Conservation (phyloP, 2,329 filamentous ascomycete genomes). For the Pseudocercospora macadamiae region DNA sequence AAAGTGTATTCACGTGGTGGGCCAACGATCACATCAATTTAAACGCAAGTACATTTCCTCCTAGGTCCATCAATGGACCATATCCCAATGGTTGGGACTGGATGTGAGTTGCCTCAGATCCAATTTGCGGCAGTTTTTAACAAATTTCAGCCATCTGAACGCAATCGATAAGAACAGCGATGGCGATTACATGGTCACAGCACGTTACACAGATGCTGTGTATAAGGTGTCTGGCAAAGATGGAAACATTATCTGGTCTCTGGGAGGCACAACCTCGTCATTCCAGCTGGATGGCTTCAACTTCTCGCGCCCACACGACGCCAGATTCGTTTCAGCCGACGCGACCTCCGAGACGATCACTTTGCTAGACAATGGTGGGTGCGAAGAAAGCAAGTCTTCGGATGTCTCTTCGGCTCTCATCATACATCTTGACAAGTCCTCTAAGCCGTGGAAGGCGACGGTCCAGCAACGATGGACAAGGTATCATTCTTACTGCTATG, state of each 20-base stretch:
- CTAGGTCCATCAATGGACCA: neutral
- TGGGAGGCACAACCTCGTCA: constrained; percentile 30
- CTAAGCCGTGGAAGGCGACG: neutral
- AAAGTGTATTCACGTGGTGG: constrained; percentile 42
- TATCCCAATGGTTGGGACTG: constrained; percentile 21
- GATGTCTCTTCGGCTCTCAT: constrained; percentile 13
- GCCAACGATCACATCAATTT: constrained; percentile 38
- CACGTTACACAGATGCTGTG: constrained; percentile 43
- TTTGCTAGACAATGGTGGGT: constrained; percentile 18
- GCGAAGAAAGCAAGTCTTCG: constrained; percentile 8
- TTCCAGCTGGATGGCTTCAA: constrained; percentile 16
- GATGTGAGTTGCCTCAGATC: constrained; percentile 8
- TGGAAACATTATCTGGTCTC: constrained; percentile 42
- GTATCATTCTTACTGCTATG: too few species aligned
- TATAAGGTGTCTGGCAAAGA: constrained; percentile 42
- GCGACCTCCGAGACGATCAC: constrained; percentile 14
- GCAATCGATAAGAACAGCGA: constrained; percentile 42
- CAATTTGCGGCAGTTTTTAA: too few species aligned
- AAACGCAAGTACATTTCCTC: constrained; percentile 32
- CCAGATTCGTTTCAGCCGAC: constrained; percentile 9
- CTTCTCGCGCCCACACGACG: constrained; percentile 23
- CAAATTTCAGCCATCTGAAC: constrained; percentile 41
- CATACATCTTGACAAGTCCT: constrained; percentile 6
- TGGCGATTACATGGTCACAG: constrained; percentile 45
- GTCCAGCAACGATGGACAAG: constrained; percentile 27